Evolutionary conservation across 495 filamentous ascomycete species (phyloP).

Genomic region (Penicillium argentinense): DNA sequence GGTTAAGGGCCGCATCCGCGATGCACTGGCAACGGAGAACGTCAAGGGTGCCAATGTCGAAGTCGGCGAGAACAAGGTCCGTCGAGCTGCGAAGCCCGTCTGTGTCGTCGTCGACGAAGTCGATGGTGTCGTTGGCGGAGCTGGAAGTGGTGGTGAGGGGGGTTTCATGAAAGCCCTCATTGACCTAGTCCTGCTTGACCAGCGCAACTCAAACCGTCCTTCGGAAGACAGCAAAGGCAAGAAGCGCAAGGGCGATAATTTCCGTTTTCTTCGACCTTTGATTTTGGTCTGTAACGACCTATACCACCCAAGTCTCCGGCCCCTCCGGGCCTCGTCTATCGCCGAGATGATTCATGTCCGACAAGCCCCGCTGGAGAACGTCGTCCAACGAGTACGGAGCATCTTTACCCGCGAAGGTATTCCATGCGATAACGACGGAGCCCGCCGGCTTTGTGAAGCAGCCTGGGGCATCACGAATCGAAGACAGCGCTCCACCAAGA

Average conservation of each 20-base stretch:
- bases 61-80: constrained; percentile 59
- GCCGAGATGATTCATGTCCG: constrained; percentile 93
- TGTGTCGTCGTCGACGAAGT: constrained; percentile 97
- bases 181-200: constrained; percentile 79
- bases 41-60: constrained; percentile 77
- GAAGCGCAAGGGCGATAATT: constrained; percentile 74
- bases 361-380: constrained; percentile 81
- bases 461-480: constrained; percentile 81
- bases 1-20: constrained; percentile 84
- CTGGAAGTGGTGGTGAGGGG: constrained; percentile 68
- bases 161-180: constrained; percentile 95
- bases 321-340: constrained; percentile 72
- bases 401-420: constrained; percentile 88
- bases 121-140: constrained; percentile 84
- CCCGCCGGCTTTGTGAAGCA: constrained; percentile 85
- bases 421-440: constrained; percentile 79
- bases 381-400: constrained; percentile 74
- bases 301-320: constrained; percentile 87
- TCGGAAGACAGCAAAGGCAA: constrained; percentile 36
- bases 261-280: constrained; percentile 80
- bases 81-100: constrained; percentile 78
- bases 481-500: constrained; percentile 52
- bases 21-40: constrained; percentile 86
- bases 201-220: constrained; percentile 67
- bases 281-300: constrained; percentile 97